phyloP scores from a whole-genome alignment of 1,284 basidiomycete species.

The Apiotrichum mycotoxinovorans region DNA sequence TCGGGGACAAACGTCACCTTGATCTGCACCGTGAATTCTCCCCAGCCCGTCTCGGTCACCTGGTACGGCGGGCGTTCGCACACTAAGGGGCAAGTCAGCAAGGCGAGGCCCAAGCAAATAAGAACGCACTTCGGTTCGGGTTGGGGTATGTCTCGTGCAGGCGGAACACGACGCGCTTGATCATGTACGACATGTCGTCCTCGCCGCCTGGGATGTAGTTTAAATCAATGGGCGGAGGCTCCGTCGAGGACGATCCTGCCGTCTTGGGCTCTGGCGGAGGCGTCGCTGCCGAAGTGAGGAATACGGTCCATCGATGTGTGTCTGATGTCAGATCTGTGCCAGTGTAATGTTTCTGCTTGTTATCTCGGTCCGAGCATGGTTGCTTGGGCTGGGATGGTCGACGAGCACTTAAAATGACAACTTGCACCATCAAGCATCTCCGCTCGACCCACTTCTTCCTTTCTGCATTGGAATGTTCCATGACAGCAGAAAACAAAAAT shows the following conservation, averaged over 20 bases:
- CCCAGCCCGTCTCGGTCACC: conserved; percentile 97
- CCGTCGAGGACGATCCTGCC: conserved; percentile 52
- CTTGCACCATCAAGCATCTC: not conserved
- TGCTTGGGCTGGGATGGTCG: too few relatives aligned
- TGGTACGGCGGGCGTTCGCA: conserved; percentile 91
- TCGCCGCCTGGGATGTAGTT: conserved; percentile 62
- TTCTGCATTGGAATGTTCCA: not conserved
- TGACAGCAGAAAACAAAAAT: too few relatives aligned
- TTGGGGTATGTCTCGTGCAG: conserved; percentile 95
- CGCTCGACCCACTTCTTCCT: not conserved
- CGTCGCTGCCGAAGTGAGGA: conserved; percentile 64
- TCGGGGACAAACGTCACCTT: conserved; percentile 89
- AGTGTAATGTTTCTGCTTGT: too few relatives aligned
- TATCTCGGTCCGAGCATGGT: too few relatives aligned
- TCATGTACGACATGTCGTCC: conserved; percentile 81
- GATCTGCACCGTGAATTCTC: conserved; percentile 96
- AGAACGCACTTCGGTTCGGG: conserved; percentile 75
- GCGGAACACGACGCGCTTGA: conserved; percentile 95
- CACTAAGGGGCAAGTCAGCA: conserved; percentile 53
- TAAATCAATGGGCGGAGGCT: conserved; percentile 30
- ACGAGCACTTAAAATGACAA: too few relatives aligned
- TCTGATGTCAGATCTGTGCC: conserved; percentile 58
- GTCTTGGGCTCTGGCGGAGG: conserved; percentile 53
- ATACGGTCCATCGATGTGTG: conserved; percentile 96
- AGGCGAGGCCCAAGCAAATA: too few relatives aligned